These are phyloP conservation scores for Starmerella floris DNA, from an alignment of 805 yeast genomes.

Conservation along the genomic window DNA sequence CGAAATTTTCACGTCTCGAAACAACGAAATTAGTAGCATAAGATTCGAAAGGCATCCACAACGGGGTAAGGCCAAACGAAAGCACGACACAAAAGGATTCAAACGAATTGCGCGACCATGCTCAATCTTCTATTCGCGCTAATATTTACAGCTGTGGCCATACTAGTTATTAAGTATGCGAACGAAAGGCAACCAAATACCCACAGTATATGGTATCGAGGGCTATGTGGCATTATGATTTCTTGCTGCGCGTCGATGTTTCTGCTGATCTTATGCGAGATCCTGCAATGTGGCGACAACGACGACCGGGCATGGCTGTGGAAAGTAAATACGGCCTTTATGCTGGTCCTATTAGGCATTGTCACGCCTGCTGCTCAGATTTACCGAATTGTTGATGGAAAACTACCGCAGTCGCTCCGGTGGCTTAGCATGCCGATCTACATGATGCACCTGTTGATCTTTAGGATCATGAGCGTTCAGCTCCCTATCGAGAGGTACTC, in stretches of 20 bases:
- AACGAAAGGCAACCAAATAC: neutral
- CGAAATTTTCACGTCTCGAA: no score
- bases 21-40: no score
- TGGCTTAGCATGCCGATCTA: slow-evolving; percentile 23
- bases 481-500: slow-evolving; percentile 21
- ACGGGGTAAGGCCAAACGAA: no score
- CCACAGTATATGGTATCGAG: neutral
- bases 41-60: no score
- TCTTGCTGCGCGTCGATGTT: slow-evolving; percentile 3
- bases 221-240: slow-evolving; percentile 1
- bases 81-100: no score
- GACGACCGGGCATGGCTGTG: slow-evolving; percentile 17
- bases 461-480: slow-evolving; percentile 26
- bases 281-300: slow-evolving; percentile 19
- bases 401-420: slow-evolving; percentile 9
- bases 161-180: neutral
- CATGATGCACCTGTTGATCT: slow-evolving; percentile 19
- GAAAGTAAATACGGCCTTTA: slow-evolving; percentile 21
- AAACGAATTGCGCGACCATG: no score
- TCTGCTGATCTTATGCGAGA: slow-evolving; percentile 30
- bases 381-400: slow-evolving; percentile 7
- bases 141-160: neutral
- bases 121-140: neutral
- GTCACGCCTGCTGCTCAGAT: slow-evolving; percentile 18
- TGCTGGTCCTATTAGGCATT: slow-evolving; percentile 16